These are phyloP conservation scores for Puccinia polysora DNA, from an alignment of 1,284 basidiomycete species.

Conservation along the genomic window DNA sequence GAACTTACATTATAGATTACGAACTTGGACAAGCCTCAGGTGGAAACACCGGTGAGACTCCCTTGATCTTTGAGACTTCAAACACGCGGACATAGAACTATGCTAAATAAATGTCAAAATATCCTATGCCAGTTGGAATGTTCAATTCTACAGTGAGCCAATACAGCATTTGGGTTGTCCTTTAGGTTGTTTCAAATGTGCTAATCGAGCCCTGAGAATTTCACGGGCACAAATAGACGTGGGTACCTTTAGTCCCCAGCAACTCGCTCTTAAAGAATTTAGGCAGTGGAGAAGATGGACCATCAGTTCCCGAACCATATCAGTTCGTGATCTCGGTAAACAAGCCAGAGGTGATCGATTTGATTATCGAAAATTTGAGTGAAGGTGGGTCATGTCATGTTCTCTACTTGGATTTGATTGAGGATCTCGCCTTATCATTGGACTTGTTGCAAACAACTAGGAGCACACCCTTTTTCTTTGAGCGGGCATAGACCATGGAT, in stretches of 20 bases:
- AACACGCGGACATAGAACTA: neutral
- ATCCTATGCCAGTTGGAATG: conserved; percentile 10
- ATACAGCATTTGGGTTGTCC: neutral
- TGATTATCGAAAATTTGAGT: conserved; percentile 42
- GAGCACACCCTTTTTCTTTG: conserved; percentile 26
- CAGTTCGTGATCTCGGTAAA: conserved; percentile 34
- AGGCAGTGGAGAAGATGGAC: conserved; percentile 17
- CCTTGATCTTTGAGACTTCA: neutral
- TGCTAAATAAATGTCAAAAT: neutral
- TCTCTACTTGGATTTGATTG: too few species aligned
- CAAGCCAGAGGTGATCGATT: conserved; percentile 35
- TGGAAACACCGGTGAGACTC: conserved; percentile 30
- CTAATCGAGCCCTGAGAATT: neutral
- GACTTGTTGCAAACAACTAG: too few species aligned
- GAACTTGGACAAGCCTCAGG: conserved; percentile 10
- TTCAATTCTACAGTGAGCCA: conserved; percentile 20
- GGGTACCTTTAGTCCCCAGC: conserved; percentile 33
- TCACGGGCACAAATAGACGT: conserved; percentile 8
- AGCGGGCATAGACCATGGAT: conserved; percentile 40
- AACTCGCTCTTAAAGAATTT: conserved; percentile 28
- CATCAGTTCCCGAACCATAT: conserved; percentile 22
- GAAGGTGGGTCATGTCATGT: conserved; percentile 33
- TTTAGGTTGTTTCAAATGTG: too few species aligned
- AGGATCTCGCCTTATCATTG: too few species aligned
- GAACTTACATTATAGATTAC: conserved; percentile 38